Evolutionary conservation across 306 rosid species (phyloP).

Genomic region (Canavalia gladiata): DNA sequence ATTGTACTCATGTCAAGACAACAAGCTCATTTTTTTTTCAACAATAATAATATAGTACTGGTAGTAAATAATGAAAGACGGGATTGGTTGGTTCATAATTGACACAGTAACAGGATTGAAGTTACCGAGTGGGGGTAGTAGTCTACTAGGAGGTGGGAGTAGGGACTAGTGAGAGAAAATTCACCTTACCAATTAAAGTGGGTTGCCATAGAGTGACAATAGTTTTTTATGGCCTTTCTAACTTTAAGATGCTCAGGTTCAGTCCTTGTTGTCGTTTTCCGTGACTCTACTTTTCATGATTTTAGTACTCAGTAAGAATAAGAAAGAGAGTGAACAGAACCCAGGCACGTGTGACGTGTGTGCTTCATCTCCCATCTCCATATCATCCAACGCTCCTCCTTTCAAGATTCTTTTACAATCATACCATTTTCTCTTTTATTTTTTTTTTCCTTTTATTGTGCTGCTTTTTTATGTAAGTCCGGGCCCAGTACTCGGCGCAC

Average conservation of each 20-base stretch:
- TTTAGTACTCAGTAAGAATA: slow-evolving; percentile 5
- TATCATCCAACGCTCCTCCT: slow-evolving; percentile 46
- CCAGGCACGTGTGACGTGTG: slow-evolving; percentile 62
- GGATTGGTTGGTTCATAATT: not conserved
- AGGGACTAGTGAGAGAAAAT: slow-evolving; percentile 6
- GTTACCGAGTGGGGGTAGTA: not conserved
- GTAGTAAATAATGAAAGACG: not conserved
- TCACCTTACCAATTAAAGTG: slow-evolving; percentile 27
- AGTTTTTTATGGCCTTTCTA: not conserved
- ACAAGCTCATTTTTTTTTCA: too few species aligned
- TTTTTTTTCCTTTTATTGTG: not conserved
- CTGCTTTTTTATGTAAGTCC: slow-evolving; percentile 22
- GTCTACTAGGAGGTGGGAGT: too few species aligned
- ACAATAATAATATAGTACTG: too few species aligned
- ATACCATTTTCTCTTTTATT: not conserved
- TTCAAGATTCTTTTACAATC: slow-evolving; percentile 49
- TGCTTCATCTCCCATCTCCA: slow-evolving; percentile 20
- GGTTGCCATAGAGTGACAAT: not conserved
- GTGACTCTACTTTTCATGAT: slow-evolving; percentile 55
- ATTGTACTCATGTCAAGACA: too few species aligned
- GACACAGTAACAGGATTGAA: too few species aligned
- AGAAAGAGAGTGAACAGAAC: slow-evolving; percentile 14
- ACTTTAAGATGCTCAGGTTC: slow-evolving; percentile 16
- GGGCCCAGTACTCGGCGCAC: slow-evolving; percentile 24
- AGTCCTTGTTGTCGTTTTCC: slow-evolving; percentile 54